Base-by-base conservation (phyloP, 1,139 yeast genomes). In the Kurtzmaniella quercitrusa region DNA sequence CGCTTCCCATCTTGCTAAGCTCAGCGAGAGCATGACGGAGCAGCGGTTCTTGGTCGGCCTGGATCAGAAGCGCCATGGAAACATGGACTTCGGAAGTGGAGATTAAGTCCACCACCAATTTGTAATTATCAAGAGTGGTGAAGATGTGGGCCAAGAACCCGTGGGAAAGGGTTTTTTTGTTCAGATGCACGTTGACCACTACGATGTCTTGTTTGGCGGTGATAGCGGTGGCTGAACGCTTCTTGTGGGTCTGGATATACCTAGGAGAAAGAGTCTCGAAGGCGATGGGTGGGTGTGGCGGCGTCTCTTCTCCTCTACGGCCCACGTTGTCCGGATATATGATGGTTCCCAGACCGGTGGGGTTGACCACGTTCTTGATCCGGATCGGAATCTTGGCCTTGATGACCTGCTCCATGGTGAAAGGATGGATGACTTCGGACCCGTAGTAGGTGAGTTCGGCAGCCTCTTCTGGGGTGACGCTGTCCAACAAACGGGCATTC, bases 381-480 rank as follows among this genome's bases (percentile, higher is more conserved):
- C 98, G 80, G 61, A 93, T 93, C 38, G 98, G 98, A 56, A 93
- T 93, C 60, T 86, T 87, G 11, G 98, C 98, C 53, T 84, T 82
- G 54, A 93, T 93, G 46, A 91, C 98, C 68, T 93, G 98, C 66
- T 93, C 98, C 98, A 93, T 93, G 31, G 98, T 93, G 71, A 93
- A 93, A 2, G 98, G 98, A 60, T 93, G 98, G 54, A 93, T 93
- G 50, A 93, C 98, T 67, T 93, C 98, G 5, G 95, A 85, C 29
- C 98, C 98, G 60, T 93, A 93, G 65, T 93, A 93, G 0, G 98
- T 93, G 64, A 93, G 78, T 67, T 93, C 98, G 0, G 98, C 94
- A 2, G 98, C 98, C 68, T 93, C 98, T 60, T 93, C 98, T 2
- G 98, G 98, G 0, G 98, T 93, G 50, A 93, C 96, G 47, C 90